Base-by-base conservation (phyloP, 768 basidiomycete species). In the Hypholoma fasciculare region DNA sequence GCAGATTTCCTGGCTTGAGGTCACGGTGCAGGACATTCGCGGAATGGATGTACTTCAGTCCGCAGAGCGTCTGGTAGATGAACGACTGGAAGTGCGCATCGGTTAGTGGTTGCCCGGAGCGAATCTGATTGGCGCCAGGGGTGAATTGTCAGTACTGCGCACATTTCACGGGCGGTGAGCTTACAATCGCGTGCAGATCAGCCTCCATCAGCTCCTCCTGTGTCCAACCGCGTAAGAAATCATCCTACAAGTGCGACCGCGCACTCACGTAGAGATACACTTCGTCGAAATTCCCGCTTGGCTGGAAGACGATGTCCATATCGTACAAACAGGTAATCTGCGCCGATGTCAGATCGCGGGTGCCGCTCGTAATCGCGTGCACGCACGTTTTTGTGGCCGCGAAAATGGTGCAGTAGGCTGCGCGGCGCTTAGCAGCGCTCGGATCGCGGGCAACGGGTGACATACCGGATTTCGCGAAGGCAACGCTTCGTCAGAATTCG, bases 191-290 rank as follows among this genome's bases (percentile, higher is more conserved):
- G 68, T 98, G 97, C 17, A 99, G 82, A 84, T 99, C 97, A 55
- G 97, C 97, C 71, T 99, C 97, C 97, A 98, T 99, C 64, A 98
- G 86, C 72, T 99, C 97, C 78, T 98, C 96, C 91, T 98, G 74
- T n/a, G 64, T 53, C 37, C 20, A 17, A 20, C 40, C n/a, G 27
- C 38, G 59, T 51, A 20, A 59, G 53, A 36, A 17, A 7, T 34
- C 20, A 30, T 27, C 14, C 14, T 12, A 46, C n/a, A 14, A 17
- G 11, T 34, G 23, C 34, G 37, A 36, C 37, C 6, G 34, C 30
- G 42, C 5, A 58, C 59, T 44, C 48, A 93, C 91, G 65, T 94
- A 93, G 68, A 92, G 87, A 72, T 93, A 98, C 16, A 99, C 96
- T 75, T 98, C 96, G 72, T 96, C 92, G 68, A 98, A 99, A 71